Conservation (phyloP, 2,329 filamentous ascomycete species). For the Penicillium sp. region DNA sequence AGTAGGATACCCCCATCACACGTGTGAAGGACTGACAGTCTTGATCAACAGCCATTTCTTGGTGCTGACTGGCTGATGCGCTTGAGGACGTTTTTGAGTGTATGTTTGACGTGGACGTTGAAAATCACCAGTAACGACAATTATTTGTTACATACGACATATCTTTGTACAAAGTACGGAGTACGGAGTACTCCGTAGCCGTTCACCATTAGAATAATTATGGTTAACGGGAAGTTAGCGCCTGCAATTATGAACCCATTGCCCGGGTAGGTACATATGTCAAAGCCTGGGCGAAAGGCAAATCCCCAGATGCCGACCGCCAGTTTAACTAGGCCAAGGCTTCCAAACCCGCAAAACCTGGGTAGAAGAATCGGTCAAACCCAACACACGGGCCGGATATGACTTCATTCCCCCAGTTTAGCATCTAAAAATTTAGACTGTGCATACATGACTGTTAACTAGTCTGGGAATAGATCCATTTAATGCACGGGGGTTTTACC, state of each 20-base stretch:
- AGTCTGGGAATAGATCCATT: neutral
- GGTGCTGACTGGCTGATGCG: slow-evolving; percentile 1
- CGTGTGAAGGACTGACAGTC: neutral
- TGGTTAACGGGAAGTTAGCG: neutral
- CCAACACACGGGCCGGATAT: neutral
- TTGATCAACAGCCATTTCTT: neutral
- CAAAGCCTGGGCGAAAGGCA: neutral
- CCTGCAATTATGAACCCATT: neutral
- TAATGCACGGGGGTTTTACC: neutral
- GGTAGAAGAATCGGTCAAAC: slow-evolving; percentile 6
- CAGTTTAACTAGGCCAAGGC: neutral
- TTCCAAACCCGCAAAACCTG: neutral
- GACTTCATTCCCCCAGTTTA: slow-evolving; percentile 9
- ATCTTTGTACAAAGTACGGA: neutral
- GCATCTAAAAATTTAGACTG: slow-evolving; percentile 5
- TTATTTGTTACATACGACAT: neutral
- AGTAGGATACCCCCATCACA: neutral
- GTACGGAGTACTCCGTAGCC: neutral
- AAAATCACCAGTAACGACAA: neutral
- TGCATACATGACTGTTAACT: neutral
- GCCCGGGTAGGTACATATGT: neutral
- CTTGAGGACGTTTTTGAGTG: neutral
- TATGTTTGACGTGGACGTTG: slow-evolving; percentile 3
- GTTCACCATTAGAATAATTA: neutral
- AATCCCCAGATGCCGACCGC: slow-evolving; percentile 5